Conservation (phyloP, 192 early-diverging fungal genomes). For the Dimargaris verticillata region DNA sequence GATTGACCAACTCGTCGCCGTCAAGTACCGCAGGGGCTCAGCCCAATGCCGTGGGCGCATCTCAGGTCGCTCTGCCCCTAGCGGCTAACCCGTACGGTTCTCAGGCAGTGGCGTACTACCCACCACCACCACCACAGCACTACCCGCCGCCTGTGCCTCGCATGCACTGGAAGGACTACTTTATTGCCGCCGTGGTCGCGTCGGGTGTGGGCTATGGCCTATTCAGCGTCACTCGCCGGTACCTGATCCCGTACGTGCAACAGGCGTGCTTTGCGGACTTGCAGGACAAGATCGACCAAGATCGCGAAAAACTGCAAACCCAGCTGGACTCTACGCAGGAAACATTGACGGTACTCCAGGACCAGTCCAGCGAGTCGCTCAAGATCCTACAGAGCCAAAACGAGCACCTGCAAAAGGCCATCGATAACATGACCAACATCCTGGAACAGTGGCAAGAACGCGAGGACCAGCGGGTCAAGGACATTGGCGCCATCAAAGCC, state of each 20-base stretch:
- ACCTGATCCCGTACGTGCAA: conserved; percentile 7
- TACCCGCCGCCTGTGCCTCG: conserved; percentile 28
- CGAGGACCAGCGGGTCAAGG: conserved; percentile 3
- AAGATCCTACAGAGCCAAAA: conserved; percentile 47
- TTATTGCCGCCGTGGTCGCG: conserved; percentile 71
- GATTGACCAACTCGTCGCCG: conserved; percentile 11
- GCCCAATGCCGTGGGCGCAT: conserved; percentile 18
- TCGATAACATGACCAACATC: conserved; percentile 37
- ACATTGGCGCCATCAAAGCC: conserved; percentile 2
- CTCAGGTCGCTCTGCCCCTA: conserved; percentile 1
- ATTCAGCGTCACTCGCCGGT: conserved; percentile 19
- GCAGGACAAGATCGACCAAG: conserved; percentile 41
- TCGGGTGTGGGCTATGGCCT: conserved; percentile 83
- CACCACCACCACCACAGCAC: conserved; percentile 16
- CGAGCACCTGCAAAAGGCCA: conserved; percentile 43
- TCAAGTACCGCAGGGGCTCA: conserved; percentile 7
- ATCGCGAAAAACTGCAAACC: conserved; percentile 36
- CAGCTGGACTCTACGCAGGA: conserved; percentile 57
- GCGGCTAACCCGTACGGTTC: conserved; percentile 4
- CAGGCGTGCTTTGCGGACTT: conserved; percentile 13
- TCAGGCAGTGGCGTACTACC: conserved; percentile 9
- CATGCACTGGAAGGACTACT: conserved; percentile 89
- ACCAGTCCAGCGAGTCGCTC: conserved; percentile 43
- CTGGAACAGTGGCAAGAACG: conserved; percentile 19
- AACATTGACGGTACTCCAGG: conserved; percentile 50